These are phyloP conservation scores for Suillus variegatus DNA, from an alignment of 768 basidiomycete species.

Conservation along the genomic window DNA sequence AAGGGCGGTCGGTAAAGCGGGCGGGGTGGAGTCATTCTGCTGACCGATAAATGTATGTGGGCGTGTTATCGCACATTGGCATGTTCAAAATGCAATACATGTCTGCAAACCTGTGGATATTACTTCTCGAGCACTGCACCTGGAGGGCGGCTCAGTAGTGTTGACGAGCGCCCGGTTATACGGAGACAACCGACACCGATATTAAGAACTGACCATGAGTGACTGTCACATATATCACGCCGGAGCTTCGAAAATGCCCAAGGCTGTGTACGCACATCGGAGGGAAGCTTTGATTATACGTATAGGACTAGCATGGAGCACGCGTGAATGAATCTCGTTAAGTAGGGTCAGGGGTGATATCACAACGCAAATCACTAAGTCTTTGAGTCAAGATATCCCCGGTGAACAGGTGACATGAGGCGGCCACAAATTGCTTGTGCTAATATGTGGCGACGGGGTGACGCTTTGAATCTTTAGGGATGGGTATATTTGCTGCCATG, in stretches of 20 bases:
- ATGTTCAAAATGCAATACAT: background rate
- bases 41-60: background rate
- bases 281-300: background rate
- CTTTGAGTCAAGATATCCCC: conserved; percentile 1
- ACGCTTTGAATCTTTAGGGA: background rate
- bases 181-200: background rate
- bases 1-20: conserved; percentile 60
- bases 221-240: conserved; percentile 13
- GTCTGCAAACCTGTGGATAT: background rate
- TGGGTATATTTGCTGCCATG: background rate
- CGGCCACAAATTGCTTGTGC: no score
- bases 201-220: conserved; percentile 23
- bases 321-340: conserved; percentile 8
- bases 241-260: conserved; percentile 20
- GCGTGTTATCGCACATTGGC: background rate
- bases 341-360: background rate
- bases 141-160: background rate
- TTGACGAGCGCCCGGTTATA: background rate
- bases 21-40: conserved; percentile 38
- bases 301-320: background rate
- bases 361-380: background rate
- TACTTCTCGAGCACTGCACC: background rate
- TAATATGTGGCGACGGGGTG: background rate
- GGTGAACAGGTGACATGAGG: no score
- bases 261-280: conserved; percentile 30